phyloP scores from a whole-genome alignment of 2,329 filamentous ascomycete species.

The Aspergillus hiratsukae region DNA sequence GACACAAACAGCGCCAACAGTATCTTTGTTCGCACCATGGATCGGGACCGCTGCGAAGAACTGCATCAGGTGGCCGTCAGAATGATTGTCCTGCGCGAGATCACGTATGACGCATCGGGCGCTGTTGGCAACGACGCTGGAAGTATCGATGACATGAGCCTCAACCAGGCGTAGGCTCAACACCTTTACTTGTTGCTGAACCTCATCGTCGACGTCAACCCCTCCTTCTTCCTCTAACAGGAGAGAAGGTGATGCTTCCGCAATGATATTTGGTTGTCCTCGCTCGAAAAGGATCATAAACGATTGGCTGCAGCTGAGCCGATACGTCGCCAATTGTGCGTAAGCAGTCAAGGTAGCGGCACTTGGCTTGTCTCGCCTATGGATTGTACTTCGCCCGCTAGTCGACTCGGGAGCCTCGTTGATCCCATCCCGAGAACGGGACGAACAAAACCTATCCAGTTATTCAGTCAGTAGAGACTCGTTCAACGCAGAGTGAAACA shows the following conservation, averaged over 20 bases:
- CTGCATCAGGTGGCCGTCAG: slow-evolving; percentile 32
- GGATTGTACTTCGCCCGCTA: no score
- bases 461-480: background rate
- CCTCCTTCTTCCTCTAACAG: slow-evolving; percentile 22
- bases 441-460: background rate
- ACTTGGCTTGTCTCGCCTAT: slow-evolving; percentile 3
- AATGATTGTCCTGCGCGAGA: slow-evolving; percentile 30
- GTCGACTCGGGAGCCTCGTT: background rate
- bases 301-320: slow-evolving; percentile 38
- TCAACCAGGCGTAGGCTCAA: slow-evolving; percentile 6
- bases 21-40: slow-evolving; percentile 48
- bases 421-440: background rate
- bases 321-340: slow-evolving; percentile 46
- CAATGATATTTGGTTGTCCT: slow-evolving; percentile 44
- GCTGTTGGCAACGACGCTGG: slow-evolving; percentile 2
- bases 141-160: background rate
- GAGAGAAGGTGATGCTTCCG: slow-evolving; percentile 45
- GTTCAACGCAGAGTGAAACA: background rate
- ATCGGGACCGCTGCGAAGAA: slow-evolving; percentile 61
- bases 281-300: slow-evolving; percentile 49
- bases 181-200: slow-evolving; percentile 17
- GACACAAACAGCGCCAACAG: slow-evolving; percentile 57
- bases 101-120: slow-evolving; percentile 34
- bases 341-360: slow-evolving; percentile 42
- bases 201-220: slow-evolving; percentile 12